Base-by-base conservation (phyloP, 176 grass and related monocot genomes). In the barley (Hordeum vulgare) region DNA sequence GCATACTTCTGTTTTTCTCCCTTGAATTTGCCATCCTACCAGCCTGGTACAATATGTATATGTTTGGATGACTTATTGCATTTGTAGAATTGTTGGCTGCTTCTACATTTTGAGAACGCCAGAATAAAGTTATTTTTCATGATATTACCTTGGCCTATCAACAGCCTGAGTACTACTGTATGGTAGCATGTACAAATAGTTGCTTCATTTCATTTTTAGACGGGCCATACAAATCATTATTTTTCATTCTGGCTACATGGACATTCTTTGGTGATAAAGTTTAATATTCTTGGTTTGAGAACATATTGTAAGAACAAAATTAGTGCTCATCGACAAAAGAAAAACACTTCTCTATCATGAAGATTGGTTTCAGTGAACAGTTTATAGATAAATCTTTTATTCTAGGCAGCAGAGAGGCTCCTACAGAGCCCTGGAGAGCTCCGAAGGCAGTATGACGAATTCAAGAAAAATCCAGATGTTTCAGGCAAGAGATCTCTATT, bases 321-420 rank as follows among this genome's bases (percentile, higher is more conserved):
- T 75, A 63, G 0, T 42, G 47, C 6, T 85, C 65, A 74, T 42
- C 44, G 26, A 73, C 34, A 37, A 37, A 77, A 62, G 21, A n/a
- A 29, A 77, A 62, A 12, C 8, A 1, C 23, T 34, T 77, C 24
- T 61, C 51, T 60, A 62, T 25, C 11, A 54, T 86, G 8, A 65
- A 62, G 7, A 51, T 80, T 82, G 76, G 11, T 66, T 88, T 75
- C 45, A 78, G 29, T 31, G 9, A 80, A 86, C 25, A 86, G 47
- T 88, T 91, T 81, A 83, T 65, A 41, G 33, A 89, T 76, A 85
- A 75, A 54, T 74, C 0, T 66, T 81, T 80, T 81, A 57, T 62
- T 94, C 63, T 90, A 98, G 96, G 96, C 96, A 67, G 93, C 93
- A 91, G 61, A 98, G 85, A 90, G 96, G 84, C 96, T 98, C 69